A percentile compares a stretch with the other conserved stretches of the same genome.
These are phyloP conservation scores for Curvularia lunata DNA, from an alignment of 2,329 filamentous ascomycete genomes.

Conservation along the genomic window DNA sequence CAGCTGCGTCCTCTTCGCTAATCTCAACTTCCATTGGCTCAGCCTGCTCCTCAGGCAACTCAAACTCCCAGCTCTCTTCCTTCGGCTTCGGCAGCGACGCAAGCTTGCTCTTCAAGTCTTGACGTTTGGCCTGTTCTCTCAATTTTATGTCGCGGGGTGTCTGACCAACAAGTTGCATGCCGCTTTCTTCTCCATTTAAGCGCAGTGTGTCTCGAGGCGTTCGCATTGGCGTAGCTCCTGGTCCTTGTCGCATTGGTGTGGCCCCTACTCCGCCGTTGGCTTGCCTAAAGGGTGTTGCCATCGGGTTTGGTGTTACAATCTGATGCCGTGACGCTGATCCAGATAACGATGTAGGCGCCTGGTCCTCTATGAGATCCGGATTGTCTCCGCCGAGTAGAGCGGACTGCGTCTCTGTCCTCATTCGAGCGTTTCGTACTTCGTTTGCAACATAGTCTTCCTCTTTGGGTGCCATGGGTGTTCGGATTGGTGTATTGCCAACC, in stretches of 20 bases:
- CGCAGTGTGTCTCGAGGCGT: conserved; percentile 88
- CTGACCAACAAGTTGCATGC: conserved; percentile 69
- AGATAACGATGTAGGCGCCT: conserved; percentile 85
- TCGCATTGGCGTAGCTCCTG: conserved; percentile 82
- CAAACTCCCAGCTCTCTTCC: conserved; percentile 91
- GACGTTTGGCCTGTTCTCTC: conserved; percentile 71
- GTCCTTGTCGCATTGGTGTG: conserved; percentile 66
- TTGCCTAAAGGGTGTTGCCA: conserved; percentile 84
- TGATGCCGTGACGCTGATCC: conserved; percentile 80
- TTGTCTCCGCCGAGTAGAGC: conserved; percentile 94
- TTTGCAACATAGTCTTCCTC: conserved; percentile 97
- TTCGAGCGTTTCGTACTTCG: conserved; percentile 91
- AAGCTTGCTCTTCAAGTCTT: conserved; percentile 74
- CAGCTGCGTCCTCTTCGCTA: conserved; percentile 71
- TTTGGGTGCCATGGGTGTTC: conserved; percentile 87
- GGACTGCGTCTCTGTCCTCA: conserved; percentile 91
- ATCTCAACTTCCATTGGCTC: conserved; percentile 63
- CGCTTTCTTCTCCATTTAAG: conserved; percentile 73
- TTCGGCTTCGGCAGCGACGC: conserved; percentile 88
- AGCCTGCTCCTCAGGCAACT: conserved; percentile 81
- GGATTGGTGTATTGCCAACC: conserved; percentile 82
- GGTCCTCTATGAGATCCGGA: conserved; percentile 81
- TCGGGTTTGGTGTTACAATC: conserved; percentile 90
- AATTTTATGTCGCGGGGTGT: conserved; percentile 79
- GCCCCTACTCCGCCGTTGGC: conserved; percentile 66